phyloP scores from a whole-genome alignment of 305 asterid species.

The Fraxinus ornus region DNA sequence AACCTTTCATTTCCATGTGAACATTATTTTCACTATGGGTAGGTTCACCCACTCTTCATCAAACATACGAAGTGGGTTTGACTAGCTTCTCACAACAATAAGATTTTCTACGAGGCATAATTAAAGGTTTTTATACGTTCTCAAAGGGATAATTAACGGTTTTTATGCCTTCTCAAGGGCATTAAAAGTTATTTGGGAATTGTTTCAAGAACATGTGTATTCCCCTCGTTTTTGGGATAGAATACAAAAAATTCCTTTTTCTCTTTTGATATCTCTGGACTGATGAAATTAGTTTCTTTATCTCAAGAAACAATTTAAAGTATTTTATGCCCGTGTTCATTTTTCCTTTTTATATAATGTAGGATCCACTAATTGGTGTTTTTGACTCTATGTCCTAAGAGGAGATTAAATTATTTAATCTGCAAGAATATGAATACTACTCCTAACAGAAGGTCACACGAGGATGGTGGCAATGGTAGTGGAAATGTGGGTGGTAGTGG shows the following conservation, averaged over 20 bases:
- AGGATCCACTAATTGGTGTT: not conserved
- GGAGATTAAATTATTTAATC: slow-evolving; percentile 13
- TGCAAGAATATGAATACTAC: slow-evolving; percentile 63
- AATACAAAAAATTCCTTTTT: not conserved
- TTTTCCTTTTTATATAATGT: not conserved
- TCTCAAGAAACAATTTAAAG: not conserved
- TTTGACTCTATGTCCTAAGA: not conserved
- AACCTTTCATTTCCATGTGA: not conserved
- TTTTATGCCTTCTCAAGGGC: not conserved
- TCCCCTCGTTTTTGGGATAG: not conserved
- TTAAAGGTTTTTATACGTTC: not conserved
- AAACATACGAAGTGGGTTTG: not conserved
- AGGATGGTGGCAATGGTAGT: slow-evolving; percentile 60
- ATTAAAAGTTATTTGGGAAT: not conserved
- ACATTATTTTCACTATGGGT: not conserved
- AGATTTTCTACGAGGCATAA: not conserved
- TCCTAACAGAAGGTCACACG: slow-evolving; percentile 71
- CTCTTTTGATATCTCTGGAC: not conserved
- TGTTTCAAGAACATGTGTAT: not conserved
- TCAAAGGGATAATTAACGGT: not conserved
- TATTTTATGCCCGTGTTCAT: not conserved
- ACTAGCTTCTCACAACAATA: not conserved
- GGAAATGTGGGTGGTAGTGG: slow-evolving; percentile 35
- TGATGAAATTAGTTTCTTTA: not conserved
- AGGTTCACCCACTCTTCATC: not conserved